A percentile compares a stretch with the other conserved stretches of the same genome.
Evolutionary conservation across 169 alveolate genomes (phyloP).

Genomic region (Cryptosporidium parvum): DNA sequence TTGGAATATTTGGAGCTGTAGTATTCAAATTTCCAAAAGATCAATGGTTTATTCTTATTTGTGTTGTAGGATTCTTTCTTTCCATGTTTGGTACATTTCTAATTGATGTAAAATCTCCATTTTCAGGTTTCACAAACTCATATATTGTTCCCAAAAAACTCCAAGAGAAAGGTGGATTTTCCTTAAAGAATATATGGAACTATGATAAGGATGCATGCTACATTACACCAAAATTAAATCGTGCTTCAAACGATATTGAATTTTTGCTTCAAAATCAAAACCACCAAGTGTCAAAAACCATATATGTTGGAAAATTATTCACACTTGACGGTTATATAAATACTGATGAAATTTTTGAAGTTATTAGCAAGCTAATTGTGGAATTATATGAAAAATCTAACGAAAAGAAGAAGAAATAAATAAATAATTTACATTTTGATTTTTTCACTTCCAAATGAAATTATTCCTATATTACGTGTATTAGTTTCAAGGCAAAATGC

Average conservation of each 20-base stretch:
- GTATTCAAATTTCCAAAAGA: constrained; percentile 47
- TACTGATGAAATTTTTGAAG: constrained; percentile 47
- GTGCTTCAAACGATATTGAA: constrained; percentile 25
- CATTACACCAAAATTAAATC: constrained; percentile 31
- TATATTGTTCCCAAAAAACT: constrained; percentile 16
- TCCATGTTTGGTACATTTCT: constrained; percentile 34
- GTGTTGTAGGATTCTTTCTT: constrained; percentile 55
- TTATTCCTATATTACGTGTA: not conserved
- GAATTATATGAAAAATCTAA: constrained; percentile 17
- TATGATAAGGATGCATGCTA: constrained; percentile 55
- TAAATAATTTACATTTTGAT: not conserved
- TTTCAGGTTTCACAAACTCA: constrained; percentile 33
- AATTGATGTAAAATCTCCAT: constrained; percentile 39
- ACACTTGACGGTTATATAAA: constrained; percentile 44
- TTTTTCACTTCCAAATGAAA: too few relatives aligned
- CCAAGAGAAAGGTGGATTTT: not conserved
- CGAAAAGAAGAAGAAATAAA: constrained; percentile 11
- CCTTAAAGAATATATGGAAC: constrained; percentile 33
- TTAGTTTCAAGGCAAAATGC: not conserved
- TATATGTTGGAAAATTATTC: constrained; percentile 44
- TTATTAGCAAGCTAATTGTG: constrained; percentile 18
- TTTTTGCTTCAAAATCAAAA: constrained; percentile 3
- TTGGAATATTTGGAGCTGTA: constrained; percentile 49
- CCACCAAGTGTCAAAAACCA: not conserved
- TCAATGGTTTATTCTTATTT: constrained; percentile 17